Evolutionary conservation across 2,329 filamentous ascomycete genomes (phyloP), one percentile per base, ranked within the genome.

Genomic region (Aspergillus piperis): DNA sequence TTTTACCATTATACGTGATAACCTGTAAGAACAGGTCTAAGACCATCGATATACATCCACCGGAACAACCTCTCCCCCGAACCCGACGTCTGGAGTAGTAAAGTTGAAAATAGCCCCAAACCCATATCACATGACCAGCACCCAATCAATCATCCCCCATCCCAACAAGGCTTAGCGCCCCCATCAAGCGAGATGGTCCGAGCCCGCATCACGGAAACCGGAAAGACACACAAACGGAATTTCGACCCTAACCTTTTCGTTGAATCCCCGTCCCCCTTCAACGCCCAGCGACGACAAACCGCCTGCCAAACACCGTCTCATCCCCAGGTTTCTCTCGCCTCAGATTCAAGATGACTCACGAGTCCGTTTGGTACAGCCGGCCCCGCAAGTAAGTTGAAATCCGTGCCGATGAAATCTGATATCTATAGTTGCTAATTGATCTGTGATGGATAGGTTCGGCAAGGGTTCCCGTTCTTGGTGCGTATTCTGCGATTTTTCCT

Each of bases 291-390:
- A 71, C 73, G 68, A 70, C 71, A 68, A 68, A 68, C 67, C 66
- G 66, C 66, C 67, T 70, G 70, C 68, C 71, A 70, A 72, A 71
- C 72, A 73, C 70, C 69, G 60, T 50, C 58, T 49, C 61, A 70
- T 69, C 66, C 64, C 64, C 67, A 64, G 64, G 62, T 66, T 65
- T 65, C 62, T 51, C 63, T 66, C 69, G 64, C 66, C 69, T 68
- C 66, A 68, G 69, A 73, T 80, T 82, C 82, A 89, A 77, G 78
- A 91, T 91, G 88, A 88, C 88, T 82, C 89, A 91, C 92, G 94
- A 98, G 86, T 92, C 90, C 79, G 92, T 98, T 84, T 99, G 94
- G 93, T 96, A 96, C 89, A 96, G 92, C 78, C 93, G 95, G 82
- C 95, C 95, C 79, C 90, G 93, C 83, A 92, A 82, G 81, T 96